Base-by-base conservation (phyloP, 371 early-diverging fungal species). In the Mucor circinelloides region DNA sequence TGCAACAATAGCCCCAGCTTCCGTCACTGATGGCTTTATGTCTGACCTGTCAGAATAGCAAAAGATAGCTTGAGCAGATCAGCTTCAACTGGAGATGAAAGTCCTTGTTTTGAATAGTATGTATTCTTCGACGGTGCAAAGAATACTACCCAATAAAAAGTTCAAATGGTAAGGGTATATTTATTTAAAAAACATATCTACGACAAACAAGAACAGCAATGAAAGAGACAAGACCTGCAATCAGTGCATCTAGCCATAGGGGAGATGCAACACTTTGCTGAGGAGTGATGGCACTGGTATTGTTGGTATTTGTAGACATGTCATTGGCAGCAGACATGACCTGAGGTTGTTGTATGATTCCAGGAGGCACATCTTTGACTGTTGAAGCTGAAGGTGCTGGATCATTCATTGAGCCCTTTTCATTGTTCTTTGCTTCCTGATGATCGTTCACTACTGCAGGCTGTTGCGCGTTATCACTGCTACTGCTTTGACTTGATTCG, bases 221-320 rank as follows among this genome's bases (percentile, higher is more conserved):
- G 31, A 80, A 23, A 2, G 76, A 68, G 2, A 80, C 60, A 36
- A 83, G 60, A 6, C 60, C 73, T 3, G 74, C 67, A 60, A 86
- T 84, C 21, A 84, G 57, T 9, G 68, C 80, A 71, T 86, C 86
- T 15, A 86, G 60, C 86, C 86, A 86, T 17, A 82, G 17, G 4
- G 73, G 70, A 9, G 58, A 31, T 15, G 38, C 40, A 15, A 6
- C 17, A 7, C 13, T 40, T 13, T 32, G 61, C 15, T 17, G n/a
- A 31, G 19, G 31, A 48, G 36, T 9, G 17, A 17, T 40, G 6
- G 8, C 23, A 46, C 57, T 34, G 52, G 15, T 6, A 9, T 5
- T 23, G 23, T 21, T n/a, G 48, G 27, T 27, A 27, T 25, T 15
- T 2, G 23, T 52, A 27, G 27, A 15, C 23, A 25, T 27, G 23